A percentile compares a stretch with the other conserved stretches of the same genome.
Evolutionary conservation across 495 filamentous ascomycete genomes (phyloP).

Genomic region (Aspergillus kassunensis): DNA sequence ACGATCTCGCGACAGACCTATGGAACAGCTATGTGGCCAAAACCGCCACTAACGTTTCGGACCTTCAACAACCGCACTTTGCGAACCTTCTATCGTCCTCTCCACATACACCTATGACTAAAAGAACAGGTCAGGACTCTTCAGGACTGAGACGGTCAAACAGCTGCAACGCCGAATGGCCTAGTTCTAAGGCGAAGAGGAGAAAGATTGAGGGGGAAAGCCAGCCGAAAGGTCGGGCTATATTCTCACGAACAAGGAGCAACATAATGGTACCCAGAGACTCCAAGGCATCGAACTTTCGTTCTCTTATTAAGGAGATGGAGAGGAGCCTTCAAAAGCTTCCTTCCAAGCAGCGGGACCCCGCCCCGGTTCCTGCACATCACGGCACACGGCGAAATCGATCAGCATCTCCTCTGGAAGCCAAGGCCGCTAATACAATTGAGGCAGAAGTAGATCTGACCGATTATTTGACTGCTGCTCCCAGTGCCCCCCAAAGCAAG

Average conservation of each 20-base stretch:
- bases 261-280: constrained; percentile 46
- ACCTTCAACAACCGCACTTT: constrained; percentile 48
- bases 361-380: constrained; percentile 47
- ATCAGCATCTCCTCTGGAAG: constrained; percentile 46
- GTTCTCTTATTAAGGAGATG: constrained; percentile 61
- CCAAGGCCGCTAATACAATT: constrained; percentile 14
- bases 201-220: constrained; percentile 34
- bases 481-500: constrained; percentile 10
- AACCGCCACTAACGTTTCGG: constrained; percentile 36
- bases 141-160: constrained; percentile 59
- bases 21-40: constrained; percentile 73
- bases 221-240: constrained; percentile 31
- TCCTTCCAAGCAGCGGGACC: constrained; percentile 26
- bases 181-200: constrained; percentile 53
- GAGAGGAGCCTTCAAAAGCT: constrained; percentile 54
- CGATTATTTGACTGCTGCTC: constrained; percentile 3
- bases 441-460: constrained; percentile 5
- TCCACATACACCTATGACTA: constrained; percentile 54
- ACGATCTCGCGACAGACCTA: constrained; percentile 79
- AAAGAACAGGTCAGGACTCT: constrained; percentile 40
- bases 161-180: constrained; percentile 68
- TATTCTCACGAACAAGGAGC: constrained; percentile 48
- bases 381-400: constrained; percentile 32
- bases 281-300: constrained; percentile 57
- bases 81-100: constrained; percentile 68